Evolutionary conservation across 1,284 basidiomycete species (phyloP), one percentile per base, ranked within the genome.

Genomic region (Sanghuangporus baumii): DNA sequence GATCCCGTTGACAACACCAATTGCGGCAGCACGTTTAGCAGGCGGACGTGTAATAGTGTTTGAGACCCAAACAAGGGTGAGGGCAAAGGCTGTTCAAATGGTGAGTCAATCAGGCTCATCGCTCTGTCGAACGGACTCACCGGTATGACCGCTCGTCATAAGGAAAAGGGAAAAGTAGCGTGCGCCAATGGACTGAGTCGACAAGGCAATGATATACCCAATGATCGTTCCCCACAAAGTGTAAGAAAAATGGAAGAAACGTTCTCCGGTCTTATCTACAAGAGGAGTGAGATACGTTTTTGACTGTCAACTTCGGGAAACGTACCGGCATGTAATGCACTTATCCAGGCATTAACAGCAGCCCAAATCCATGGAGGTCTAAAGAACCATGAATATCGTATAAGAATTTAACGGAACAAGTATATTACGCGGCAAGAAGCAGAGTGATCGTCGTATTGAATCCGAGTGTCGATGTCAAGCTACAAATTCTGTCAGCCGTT

Each of bases 1-100:
- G 56, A 78, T 74, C 2, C 75, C 76, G 62, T 79, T 79, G 5
- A 77, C 73, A 46, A 77, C 71, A 1, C 72, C 78, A 38, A 83
- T 81, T 0, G 79, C 79, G 0, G 75, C 79, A 5, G 81, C 75
- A 20, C 82, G 74, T 66, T 81, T 84, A 67, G 84, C 82, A 31
- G 87, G 87, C 34, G 86, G 87, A 7, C 87, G 78, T 3, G 87
- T 82, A 60, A 89, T 74, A 0, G 80, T 75, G 65, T 85, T 86
- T 0, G 84, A 79, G 5, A 86, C 83, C 85, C 88, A 89, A 0
- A 84, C 82, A 9, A 83, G 69, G 0, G 79, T 83, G 66, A 88
- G 76, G 1, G 85, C 80, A 69, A 82, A 84, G 2, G 57, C 62
- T 63, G 34, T 2, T 23, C 14, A 57, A 41, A 20, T 12, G 20